Evolutionary conservation across 352 stramenopile genomes (phyloP), one percentile per base, ranked within the genome.

Genomic region (Phytopythium ostracodes): DNA sequence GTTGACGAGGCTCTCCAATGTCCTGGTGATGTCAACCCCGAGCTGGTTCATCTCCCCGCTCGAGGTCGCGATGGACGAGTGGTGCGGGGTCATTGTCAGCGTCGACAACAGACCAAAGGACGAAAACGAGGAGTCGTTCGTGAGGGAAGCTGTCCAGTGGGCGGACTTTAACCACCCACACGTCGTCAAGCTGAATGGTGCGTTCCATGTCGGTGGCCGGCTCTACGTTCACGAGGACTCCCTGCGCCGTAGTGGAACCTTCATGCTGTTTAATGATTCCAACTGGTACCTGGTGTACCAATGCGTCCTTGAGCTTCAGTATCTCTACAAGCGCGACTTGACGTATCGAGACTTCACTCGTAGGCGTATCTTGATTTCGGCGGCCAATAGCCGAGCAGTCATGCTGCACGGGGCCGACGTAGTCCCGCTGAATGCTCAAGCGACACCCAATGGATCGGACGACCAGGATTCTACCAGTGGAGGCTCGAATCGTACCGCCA

Each of bases 41-140:
- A 44, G 31, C 33, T 58, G 33, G 33, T 58, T 58, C 52, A 29
- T 43, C 31, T 58, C 52, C 36, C 52, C 52, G 15, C 38, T 60
- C 25, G 54, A 60, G 54, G 27, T 60, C 17, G 54, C 46, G 22
- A 46, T 20, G 31, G 52, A 58, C 20, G n/a, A 29, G 7, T 60
- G 54, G 54, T 7, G 15, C 25, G 54, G 22, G 8, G 54, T 22
- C 4, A 29, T 36, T 18, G 38, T 50, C 9, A 38, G 14, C 9
- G 35, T 49, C 14, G 24, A 49, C 18, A 22, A 38, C 15, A 22
- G 14, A 15, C 17, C 24, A 22, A 15, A 40, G 20, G 31, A 7
- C 20, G 33, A 58, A 22, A 51, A n/a, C 35, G 15, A 50, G 15
- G 54, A 60, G 40, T 9, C 54, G 0, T 60, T 60, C 27, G 15